Evolutionary conservation across 2,329 filamentous ascomycete genomes (phyloP).

Genomic region (Curvularia eragrostidis): DNA sequence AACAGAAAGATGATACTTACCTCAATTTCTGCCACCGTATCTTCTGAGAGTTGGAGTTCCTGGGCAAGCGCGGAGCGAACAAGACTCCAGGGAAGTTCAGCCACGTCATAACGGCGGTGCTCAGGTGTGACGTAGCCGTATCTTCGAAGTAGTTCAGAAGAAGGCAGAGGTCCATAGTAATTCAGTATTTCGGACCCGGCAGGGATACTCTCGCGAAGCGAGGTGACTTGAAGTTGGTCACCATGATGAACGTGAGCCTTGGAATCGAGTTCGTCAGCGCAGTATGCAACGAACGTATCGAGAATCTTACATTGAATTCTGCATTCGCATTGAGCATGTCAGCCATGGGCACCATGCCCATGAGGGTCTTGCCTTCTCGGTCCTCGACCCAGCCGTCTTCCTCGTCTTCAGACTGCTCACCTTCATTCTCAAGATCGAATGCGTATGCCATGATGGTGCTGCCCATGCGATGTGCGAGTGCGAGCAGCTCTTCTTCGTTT

Average conservation of each 20-base stretch:
- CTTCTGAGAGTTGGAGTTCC: constrained; percentile 12
- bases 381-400: constrained; percentile 37
- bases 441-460: constrained; percentile 36
- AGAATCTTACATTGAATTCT: constrained; percentile 28
- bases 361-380: constrained; percentile 28
- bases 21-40: constrained; percentile 7
- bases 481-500: constrained; percentile 23
- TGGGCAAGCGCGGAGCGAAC: constrained; percentile 17
- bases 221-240: constrained; percentile 16
- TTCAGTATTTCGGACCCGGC: constrained; percentile 31
- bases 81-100: constrained; percentile 24
- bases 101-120: constrained; percentile 30
- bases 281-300: neutral
- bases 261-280: neutral
- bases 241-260: constrained; percentile 37
- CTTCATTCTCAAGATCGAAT: constrained; percentile 30
- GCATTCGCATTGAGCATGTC: constrained; percentile 35
- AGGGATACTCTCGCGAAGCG: constrained; percentile 1
- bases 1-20: constrained; percentile 7
- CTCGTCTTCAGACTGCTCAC: constrained; percentile 26
- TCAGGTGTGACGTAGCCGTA: constrained; percentile 34
- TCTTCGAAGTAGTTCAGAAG: constrained; percentile 30
- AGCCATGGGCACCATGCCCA: constrained; percentile 38
- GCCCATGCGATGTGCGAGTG: constrained; percentile 30
- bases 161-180: constrained; percentile 34